Conservation (phyloP, 2,329 filamentous ascomycete genomes). For the Biscogniauxia sp. region DNA sequence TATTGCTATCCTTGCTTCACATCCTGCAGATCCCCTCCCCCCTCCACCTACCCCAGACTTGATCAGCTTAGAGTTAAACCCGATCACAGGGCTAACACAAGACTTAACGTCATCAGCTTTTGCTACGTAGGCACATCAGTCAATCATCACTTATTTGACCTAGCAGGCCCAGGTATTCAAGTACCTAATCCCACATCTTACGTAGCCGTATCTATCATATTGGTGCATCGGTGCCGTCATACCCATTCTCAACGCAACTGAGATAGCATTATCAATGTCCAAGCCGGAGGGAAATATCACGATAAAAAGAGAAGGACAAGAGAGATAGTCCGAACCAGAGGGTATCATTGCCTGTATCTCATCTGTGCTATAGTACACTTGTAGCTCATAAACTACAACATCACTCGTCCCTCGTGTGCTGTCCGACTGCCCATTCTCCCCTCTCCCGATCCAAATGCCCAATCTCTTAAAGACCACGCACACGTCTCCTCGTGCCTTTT, state of each 20-base stretch:
- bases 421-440: conserved; percentile 14
- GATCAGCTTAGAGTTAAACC: background rate
- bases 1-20: conserved; percentile 18
- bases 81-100: conserved; percentile 5
- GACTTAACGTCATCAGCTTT: background rate
- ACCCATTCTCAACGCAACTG: too few relatives aligned
- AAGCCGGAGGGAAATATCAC: background rate
- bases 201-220: too few relatives aligned
- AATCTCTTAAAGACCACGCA: conserved; percentile 4
- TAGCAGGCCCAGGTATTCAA: too few relatives aligned
- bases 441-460: conserved; percentile 3
- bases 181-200: too few relatives aligned
- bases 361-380: conserved; percentile 24
- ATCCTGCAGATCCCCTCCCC: conserved; percentile 5
- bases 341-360: conserved; percentile 27
- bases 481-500: conserved; percentile 1
- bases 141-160: too few relatives aligned
- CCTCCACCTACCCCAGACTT: conserved; percentile 5
- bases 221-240: too few relatives aligned
- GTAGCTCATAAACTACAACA: conserved; percentile 18
- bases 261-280: too few relatives aligned
- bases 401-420: conserved; percentile 22
- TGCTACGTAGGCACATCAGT: too few relatives aligned
- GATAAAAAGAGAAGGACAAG: background rate
- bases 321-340: conserved; percentile 17